Evolutionary conservation across 768 basidiomycete species (phyloP).

Genomic region (Hygrophoropsis aurantiaca): DNA sequence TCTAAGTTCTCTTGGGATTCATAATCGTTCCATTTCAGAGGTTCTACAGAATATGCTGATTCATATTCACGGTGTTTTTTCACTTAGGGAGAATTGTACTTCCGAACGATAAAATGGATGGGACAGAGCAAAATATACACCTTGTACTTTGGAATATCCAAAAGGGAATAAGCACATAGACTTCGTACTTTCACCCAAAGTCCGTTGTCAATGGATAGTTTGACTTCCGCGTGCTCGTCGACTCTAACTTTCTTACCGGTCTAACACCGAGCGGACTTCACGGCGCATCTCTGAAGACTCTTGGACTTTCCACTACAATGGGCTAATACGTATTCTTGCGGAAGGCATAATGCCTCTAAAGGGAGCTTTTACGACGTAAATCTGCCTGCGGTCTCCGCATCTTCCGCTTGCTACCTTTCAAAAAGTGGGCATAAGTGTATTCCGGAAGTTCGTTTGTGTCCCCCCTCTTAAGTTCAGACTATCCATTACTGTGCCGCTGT

Average conservation of each 20-base stretch:
- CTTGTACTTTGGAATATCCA: no score
- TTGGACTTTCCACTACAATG: no score
- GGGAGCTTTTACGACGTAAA: background rate
- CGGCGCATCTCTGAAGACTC: background rate
- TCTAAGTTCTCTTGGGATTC: no score
- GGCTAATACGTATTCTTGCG: conserved; percentile 1
- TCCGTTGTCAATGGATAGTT: conserved; percentile 4
- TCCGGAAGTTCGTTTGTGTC: background rate
- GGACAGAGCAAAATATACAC: background rate
- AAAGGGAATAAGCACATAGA: no score
- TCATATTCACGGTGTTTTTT: no score
- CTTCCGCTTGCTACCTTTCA: conserved; percentile 14
- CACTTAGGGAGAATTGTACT: no score
- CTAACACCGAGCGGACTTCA: conserved; percentile 15
- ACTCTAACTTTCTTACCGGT: conserved; percentile 9
- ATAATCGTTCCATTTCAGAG: no score
- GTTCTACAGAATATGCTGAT: no score
- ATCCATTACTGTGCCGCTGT: background rate
- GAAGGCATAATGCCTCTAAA: conserved; percentile 6
- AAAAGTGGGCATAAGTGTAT: conserved; percentile 1
- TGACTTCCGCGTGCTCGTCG: background rate
- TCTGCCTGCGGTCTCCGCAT: conserved; percentile 9
- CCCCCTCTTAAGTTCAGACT: background rate
- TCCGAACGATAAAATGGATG: background rate
- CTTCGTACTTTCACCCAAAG: conserved; percentile 13